phyloP scores from a whole-genome alignment of 2,329 filamentous ascomycete genomes.

The Aspergillus arachidicola region DNA sequence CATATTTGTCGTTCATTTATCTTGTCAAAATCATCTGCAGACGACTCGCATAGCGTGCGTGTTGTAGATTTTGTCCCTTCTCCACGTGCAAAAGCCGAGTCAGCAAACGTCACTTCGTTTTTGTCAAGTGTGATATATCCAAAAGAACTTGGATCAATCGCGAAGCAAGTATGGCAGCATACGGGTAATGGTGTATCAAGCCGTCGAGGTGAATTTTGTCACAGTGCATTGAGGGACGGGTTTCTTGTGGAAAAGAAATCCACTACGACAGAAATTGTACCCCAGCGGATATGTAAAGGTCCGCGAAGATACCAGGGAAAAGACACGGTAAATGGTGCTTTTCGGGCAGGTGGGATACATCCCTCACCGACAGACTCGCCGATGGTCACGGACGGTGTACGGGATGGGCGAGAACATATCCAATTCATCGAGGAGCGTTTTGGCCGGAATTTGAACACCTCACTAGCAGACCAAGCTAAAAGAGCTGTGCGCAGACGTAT shows the following conservation, averaged over 20 bases:
- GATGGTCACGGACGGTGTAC: conserved; percentile 24
- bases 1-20: conserved; percentile 75
- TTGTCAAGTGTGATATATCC: conserved; percentile 74
- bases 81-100: conserved; percentile 65
- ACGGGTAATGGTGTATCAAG: conserved; percentile 91
- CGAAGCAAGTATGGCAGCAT: conserved; percentile 98
- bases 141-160: conserved; percentile 65
- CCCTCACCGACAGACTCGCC: conserved; percentile 34
- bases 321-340: conserved; percentile 52
- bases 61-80: conserved; percentile 55
- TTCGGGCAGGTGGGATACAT: conserved; percentile 38
- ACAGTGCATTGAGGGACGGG: conserved; percentile 71
- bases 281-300: conserved; percentile 61
- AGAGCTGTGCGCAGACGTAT: conserved; percentile 85
- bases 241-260: conserved; percentile 58
- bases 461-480: conserved; percentile 78
- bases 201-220: conserved; percentile 86
- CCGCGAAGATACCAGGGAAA: conserved; percentile 77
- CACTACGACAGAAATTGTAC: conserved; percentile 22
- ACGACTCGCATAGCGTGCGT: conserved; percentile 54
- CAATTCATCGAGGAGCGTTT: conserved; percentile 93
- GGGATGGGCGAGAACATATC: conserved; percentile 65
- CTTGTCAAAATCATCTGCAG: conserved; percentile 37
- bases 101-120: conserved; percentile 58
- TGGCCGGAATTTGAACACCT: conserved; percentile 82